These are phyloP conservation scores for Hyaloscypha finlandica DNA, from an alignment of 495 filamentous ascomycete genomes.

Conservation along the genomic window DNA sequence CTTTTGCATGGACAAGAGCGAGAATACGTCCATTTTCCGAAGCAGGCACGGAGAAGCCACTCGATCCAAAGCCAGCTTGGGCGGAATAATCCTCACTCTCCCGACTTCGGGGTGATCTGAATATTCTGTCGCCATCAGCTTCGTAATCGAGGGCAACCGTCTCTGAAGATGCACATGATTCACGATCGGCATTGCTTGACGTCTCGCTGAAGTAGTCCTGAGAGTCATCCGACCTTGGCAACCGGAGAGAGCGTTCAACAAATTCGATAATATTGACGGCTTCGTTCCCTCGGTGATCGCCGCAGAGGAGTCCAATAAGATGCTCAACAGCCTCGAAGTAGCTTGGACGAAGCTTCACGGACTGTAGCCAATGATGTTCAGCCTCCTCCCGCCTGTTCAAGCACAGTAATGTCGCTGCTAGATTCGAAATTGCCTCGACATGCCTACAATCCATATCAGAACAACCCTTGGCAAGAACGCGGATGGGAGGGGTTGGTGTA, in stretches of 20 bases:
- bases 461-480: not conserved
- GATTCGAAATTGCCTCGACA: conserved; percentile 92
- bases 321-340: conserved; percentile 98
- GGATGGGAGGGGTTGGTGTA: not conserved
- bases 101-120: conserved; percentile 11
- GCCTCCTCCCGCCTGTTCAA: conserved; percentile 83
- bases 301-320: conserved; percentile 84
- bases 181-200: conserved; percentile 35
- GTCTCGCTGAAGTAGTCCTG: conserved; percentile 34
- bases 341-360: conserved; percentile 79
- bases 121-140: conserved; percentile 25
- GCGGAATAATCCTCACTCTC: conserved; percentile 51
- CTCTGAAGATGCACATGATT: conserved; percentile 55
- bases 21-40: conserved; percentile 93
- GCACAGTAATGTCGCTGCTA: conserved; percentile 85
- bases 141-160: conserved; percentile 54
- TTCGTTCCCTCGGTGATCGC: conserved; percentile 77
- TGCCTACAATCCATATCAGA: conserved; percentile 54
- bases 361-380: conserved; percentile 80
- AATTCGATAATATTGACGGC: conserved; percentile 88
- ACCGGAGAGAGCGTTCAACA: conserved; percentile 75
- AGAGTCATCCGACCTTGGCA: conserved; percentile 36
- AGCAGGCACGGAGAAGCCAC: conserved; percentile 83
- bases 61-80: conserved; percentile 71
- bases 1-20: conserved; percentile 91